These are phyloP conservation scores for Cutaneotrichosporon sp. DNA, from an alignment of 1,284 basidiomycete genomes.

Conservation along the genomic window DNA sequence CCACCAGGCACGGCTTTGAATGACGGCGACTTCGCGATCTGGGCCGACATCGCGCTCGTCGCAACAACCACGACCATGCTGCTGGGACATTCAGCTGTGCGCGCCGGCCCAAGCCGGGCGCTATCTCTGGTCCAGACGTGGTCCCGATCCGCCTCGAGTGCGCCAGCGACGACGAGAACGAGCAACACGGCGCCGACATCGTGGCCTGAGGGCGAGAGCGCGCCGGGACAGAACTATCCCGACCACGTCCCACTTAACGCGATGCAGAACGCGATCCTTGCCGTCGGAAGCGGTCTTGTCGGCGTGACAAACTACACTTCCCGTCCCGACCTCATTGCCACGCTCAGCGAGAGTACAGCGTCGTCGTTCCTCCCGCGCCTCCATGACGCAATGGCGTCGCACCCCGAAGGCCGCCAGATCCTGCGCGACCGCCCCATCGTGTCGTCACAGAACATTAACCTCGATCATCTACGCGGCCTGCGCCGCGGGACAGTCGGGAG, in stretches of 20 bases:
- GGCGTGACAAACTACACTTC: constrained; percentile 69
- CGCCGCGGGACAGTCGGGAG: constrained; percentile 78
- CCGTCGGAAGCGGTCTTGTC: constrained; percentile 78
- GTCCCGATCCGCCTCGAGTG: not conserved
- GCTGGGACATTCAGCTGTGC: not conserved
- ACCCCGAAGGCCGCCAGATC: constrained; percentile 73
- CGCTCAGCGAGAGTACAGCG: constrained; percentile 83
- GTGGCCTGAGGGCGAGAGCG: not conserved
- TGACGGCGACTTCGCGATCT: not conserved
- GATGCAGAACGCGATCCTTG: constrained; percentile 78
- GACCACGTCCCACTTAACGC: constrained; percentile 76
- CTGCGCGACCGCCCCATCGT: constrained; percentile 78
- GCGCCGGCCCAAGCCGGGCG: not conserved
- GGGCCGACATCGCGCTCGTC: not conserved
- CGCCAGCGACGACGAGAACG: too few species aligned
- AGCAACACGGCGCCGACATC: not conserved
- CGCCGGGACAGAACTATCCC: constrained; percentile 48
- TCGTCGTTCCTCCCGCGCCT: constrained; percentile 72
- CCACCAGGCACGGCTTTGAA: not conserved
- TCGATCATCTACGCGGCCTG: constrained; percentile 61
- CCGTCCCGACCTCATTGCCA: constrained; percentile 79
- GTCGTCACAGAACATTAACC: constrained; percentile 69
- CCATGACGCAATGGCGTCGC: constrained; percentile 71
- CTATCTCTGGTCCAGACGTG: not conserved
- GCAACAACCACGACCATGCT: not conserved